These are phyloP conservation scores for Pelargonium citronellum DNA, from an alignment of 441 rosid species.

Conservation along the genomic window DNA sequence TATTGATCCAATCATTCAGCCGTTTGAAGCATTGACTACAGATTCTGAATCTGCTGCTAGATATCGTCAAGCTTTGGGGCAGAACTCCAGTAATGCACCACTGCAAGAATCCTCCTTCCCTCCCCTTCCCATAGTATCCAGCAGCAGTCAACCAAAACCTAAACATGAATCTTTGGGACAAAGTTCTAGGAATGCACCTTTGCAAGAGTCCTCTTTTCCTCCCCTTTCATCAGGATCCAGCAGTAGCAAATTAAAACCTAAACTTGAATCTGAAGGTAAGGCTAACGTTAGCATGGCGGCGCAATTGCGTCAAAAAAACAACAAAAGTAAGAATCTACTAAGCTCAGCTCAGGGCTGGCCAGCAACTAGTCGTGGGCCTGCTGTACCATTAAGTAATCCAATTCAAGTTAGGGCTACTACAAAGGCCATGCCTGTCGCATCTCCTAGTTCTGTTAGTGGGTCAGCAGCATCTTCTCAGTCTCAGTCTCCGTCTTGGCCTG, in stretches of 20 bases:
- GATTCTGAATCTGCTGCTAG: slow-evolving; percentile 63
- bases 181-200: slow-evolving; percentile 40
- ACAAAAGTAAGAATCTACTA: slow-evolving; percentile 25
- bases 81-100: neutral
- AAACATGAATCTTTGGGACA: slow-evolving; percentile 3
- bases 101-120: slow-evolving; percentile 3
- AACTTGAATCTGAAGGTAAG: slow-evolving; percentile 36
- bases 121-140: slow-evolving; percentile 4
- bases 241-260: slow-evolving; percentile 41
- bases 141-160: neutral
- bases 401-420: slow-evolving; percentile 35
- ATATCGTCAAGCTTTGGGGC: slow-evolving; percentile 77
- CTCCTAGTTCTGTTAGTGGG: slow-evolving; percentile 27
- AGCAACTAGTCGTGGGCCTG: slow-evolving; percentile 34
- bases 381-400: slow-evolving; percentile 33
- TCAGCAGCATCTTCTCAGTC: slow-evolving; percentile 33
- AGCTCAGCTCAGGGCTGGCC: slow-evolving; percentile 63
- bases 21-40: slow-evolving; percentile 56
- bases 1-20: slow-evolving; percentile 51
- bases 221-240: slow-evolving; percentile 48
- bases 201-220: slow-evolving; percentile 80
- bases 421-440: slow-evolving; percentile 24
- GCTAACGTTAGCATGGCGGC: slow-evolving; percentile 63
- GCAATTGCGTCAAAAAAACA: slow-evolving; percentile 47
- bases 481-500: slow-evolving; percentile 28